Evolutionary conservation across 139 green algal species (phyloP).

Genomic region (Diplosphaera chodatii): DNA sequence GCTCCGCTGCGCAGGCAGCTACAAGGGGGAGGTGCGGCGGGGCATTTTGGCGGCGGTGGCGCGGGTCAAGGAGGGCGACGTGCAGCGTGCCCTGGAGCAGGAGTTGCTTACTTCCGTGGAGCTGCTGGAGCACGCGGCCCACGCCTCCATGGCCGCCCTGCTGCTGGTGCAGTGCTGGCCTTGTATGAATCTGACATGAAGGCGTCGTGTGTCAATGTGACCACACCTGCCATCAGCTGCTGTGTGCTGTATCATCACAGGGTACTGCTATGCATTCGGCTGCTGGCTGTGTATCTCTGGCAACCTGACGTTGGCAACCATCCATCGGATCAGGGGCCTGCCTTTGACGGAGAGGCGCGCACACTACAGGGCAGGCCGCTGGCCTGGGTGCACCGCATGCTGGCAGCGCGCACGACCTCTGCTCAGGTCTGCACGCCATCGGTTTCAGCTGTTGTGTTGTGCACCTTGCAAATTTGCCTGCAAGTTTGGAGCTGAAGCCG

Average conservation of each 20-base stretch:
- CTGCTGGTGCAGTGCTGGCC: constrained; percentile 36
- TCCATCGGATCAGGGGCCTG: constrained; percentile 50
- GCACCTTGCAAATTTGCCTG: no score
- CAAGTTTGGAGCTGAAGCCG: no score
- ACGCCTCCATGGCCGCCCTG: constrained; percentile 65
- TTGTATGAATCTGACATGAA: no score
- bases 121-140: constrained; percentile 51
- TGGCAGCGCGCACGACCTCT: constrained; percentile 7
- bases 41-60: constrained; percentile 9
- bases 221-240: no score
- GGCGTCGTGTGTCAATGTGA: no score
- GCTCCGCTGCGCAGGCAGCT: constrained; percentile 14
- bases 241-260: no score
- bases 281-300: no score
- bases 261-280: no score
- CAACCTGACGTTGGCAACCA: no score
- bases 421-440: no score
- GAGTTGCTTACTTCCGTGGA: constrained; percentile 29
- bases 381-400: constrained; percentile 47
- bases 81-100: constrained; percentile 31
- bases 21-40: constrained; percentile 14
- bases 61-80: constrained; percentile 49
- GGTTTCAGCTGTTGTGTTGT: no score
- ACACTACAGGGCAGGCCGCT: constrained; percentile 24
- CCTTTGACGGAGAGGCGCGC: constrained; percentile 49